Percentiles rank a stretch among this genome's conserved stretches.
Conservation (phyloP, 768 basidiomycete genomes). For the Suillus subluteus region DNA sequence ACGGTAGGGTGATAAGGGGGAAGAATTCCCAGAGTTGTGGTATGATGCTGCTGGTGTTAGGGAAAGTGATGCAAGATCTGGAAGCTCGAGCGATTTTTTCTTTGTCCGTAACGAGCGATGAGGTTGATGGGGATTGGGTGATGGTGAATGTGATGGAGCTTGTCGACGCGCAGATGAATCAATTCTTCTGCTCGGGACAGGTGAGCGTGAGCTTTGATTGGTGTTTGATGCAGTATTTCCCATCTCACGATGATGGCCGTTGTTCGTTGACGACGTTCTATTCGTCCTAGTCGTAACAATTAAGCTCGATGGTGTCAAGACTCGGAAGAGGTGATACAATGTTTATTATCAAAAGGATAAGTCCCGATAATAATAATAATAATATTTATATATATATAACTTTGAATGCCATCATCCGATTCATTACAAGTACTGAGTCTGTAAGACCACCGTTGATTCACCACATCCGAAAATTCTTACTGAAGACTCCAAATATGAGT, state of each 20-base stretch:
- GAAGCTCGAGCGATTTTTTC: conserved; percentile 76
- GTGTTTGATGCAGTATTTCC: conserved; percentile 37
- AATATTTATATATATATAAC: conserved; percentile 4
- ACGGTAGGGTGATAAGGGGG: conserved; percentile 46
- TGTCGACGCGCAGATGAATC: conserved; percentile 25
- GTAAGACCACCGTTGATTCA: not conserved
- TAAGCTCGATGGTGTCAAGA: conserved; percentile 35
- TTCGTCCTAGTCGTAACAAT: conserved; percentile 24
- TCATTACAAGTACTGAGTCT: not conserved
- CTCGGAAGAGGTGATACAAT: conserved; percentile 27
- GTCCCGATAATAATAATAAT: conserved; percentile 9
- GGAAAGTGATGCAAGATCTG: conserved; percentile 64
- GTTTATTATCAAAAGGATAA: conserved; percentile 1
- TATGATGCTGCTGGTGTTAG: conserved; percentile 45
- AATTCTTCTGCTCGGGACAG: conserved; percentile 29
- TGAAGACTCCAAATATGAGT: conserved; percentile 2
- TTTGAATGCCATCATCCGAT: not conserved
- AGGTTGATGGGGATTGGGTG: conserved; percentile 46
- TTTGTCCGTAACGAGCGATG: conserved; percentile 67
- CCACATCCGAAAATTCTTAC: not conserved
- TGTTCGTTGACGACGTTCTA: conserved; percentile 18
- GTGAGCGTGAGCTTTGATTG: conserved; percentile 32
- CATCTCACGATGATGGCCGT: conserved; percentile 31
- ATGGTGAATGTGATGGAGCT: conserved; percentile 37
- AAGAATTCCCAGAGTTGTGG: conserved; percentile 40